Evolutionary conservation across 345 rosid genomes (phyloP).

Genomic region (Gossypium stocksii): DNA sequence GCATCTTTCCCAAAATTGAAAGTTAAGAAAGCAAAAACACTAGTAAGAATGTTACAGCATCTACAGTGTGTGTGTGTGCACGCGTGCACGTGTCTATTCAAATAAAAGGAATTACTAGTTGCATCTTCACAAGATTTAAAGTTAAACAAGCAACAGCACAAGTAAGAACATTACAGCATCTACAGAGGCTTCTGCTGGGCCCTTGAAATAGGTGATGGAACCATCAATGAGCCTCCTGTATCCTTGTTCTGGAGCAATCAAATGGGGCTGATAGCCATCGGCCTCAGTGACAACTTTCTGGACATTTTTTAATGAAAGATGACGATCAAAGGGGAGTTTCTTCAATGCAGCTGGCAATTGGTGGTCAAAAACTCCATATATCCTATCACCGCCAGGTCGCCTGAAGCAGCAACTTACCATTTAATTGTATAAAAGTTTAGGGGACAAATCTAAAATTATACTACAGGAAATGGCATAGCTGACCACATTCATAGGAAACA

Average conservation of each 20-base stretch:
- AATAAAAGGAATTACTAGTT: background rate
- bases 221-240: slow-evolving; percentile 98
- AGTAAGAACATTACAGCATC: slow-evolving; percentile 73
- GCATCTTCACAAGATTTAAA: background rate
- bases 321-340: slow-evolving; percentile 95
- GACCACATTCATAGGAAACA: slow-evolving; percentile 3
- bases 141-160: background rate
- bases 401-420: slow-evolving; percentile 39
- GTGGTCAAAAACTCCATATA: slow-evolving; percentile 95
- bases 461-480: background rate
- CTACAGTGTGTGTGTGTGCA: too few relatives aligned
- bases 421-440: background rate
- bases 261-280: slow-evolving; percentile 99
- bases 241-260: slow-evolving; percentile 99
- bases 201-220: slow-evolving; percentile 88
- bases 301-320: slow-evolving; percentile 89
- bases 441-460: background rate
- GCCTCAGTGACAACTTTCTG: slow-evolving; percentile 97
- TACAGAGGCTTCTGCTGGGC: slow-evolving; percentile 98
- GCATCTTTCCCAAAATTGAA: too few relatives aligned
- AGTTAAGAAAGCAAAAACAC: too few relatives aligned
- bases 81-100: background rate
- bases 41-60: too few relatives aligned
- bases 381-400: slow-evolving; percentile 97
- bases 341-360: slow-evolving; percentile 98